Conservation (phyloP, 192 early-diverging fungal species). For the Thoreauomyces humboldtii region DNA sequence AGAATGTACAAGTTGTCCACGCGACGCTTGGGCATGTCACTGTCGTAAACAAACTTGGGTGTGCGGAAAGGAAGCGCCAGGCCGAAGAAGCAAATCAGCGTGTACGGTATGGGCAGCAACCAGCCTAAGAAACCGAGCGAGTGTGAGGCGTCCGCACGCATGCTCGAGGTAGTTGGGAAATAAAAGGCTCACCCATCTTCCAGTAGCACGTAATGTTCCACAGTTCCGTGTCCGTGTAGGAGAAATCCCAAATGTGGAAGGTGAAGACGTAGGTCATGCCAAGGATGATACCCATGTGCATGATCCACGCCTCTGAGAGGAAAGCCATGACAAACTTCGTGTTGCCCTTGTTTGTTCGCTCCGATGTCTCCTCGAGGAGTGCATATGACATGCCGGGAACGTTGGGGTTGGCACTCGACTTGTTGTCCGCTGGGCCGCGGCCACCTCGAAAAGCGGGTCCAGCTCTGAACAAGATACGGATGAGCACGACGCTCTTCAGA, state of each 20-base stretch:
- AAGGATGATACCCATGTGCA: slow-evolving; percentile 45
- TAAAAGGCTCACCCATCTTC: slow-evolving; percentile 46
- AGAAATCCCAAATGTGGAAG: slow-evolving; percentile 38
- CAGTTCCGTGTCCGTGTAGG: slow-evolving; percentile 45
- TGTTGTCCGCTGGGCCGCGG: background rate
- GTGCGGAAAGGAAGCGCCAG: slow-evolving; percentile 55
- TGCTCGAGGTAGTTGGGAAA: background rate
- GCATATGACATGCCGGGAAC: slow-evolving; percentile 44
- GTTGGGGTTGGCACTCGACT: slow-evolving; percentile 13
- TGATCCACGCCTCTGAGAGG: slow-evolving; percentile 54
- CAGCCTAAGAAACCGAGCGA: slow-evolving; percentile 30
- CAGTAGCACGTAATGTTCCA: slow-evolving; percentile 58
- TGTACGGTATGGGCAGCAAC: slow-evolving; percentile 58
- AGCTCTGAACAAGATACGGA: slow-evolving; percentile 10
- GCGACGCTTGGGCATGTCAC: slow-evolving; percentile 44
- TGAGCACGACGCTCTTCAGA: background rate
- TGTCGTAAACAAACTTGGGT: slow-evolving; percentile 55
- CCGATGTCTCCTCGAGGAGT: slow-evolving; percentile 30
- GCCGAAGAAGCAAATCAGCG: slow-evolving; percentile 58
- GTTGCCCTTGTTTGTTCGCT: slow-evolving; percentile 54
- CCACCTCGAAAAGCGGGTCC: slow-evolving; percentile 32
- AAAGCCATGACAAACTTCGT: slow-evolving; percentile 52
- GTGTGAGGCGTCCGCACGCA: background rate
- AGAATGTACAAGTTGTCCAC: slow-evolving; percentile 61
- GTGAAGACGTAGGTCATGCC: slow-evolving; percentile 46